These are phyloP conservation scores for Camelina sativa DNA, from an alignment of 345 rosid genomes.

Conservation along the genomic window DNA sequence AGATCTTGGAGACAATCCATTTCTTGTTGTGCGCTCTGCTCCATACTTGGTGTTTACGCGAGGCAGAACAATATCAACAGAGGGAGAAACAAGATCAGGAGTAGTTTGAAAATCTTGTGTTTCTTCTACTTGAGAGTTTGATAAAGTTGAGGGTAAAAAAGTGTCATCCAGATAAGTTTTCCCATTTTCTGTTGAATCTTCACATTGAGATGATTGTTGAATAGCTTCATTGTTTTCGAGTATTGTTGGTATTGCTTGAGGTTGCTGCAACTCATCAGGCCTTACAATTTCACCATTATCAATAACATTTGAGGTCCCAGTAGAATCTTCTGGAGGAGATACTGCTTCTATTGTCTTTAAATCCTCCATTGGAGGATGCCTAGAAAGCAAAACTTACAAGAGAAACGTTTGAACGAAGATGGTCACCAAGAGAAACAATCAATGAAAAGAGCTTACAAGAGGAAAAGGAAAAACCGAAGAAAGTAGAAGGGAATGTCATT, in stretches of 20 bases:
- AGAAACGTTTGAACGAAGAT: neutral
- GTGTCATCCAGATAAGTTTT: slow-evolving; percentile 40
- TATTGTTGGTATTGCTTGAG: slow-evolving; percentile 28
- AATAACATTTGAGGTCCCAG: slow-evolving; percentile 30
- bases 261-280: slow-evolving; percentile 37
- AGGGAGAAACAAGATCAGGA: slow-evolving; percentile 12
- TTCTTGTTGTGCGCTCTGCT: slow-evolving; percentile 36
- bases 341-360: slow-evolving; percentile 40
- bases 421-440: neutral
- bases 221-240: slow-evolving; percentile 13
- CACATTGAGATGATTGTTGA: slow-evolving; percentile 29
- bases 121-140: slow-evolving; percentile 33
- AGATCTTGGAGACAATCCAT: slow-evolving; percentile 37
- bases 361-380: slow-evolving; percentile 55
- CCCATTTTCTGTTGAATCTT: slow-evolving; percentile 32
- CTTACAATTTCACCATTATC: slow-evolving; percentile 18
- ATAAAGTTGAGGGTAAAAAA: slow-evolving; percentile 30
- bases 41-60: slow-evolving; percentile 42
- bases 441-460: slow-evolving; percentile 15
- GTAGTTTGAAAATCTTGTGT: slow-evolving; percentile 15
- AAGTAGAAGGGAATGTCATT: neutral
- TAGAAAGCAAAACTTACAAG: slow-evolving; percentile 10
- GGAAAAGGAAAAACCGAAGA: slow-evolving; percentile 17
- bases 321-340: slow-evolving; percentile 41
- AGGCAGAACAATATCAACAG: slow-evolving; percentile 47